Conservation (phyloP, 2,329 filamentous ascomycete genomes). For the Neofusicoccum ribis region DNA sequence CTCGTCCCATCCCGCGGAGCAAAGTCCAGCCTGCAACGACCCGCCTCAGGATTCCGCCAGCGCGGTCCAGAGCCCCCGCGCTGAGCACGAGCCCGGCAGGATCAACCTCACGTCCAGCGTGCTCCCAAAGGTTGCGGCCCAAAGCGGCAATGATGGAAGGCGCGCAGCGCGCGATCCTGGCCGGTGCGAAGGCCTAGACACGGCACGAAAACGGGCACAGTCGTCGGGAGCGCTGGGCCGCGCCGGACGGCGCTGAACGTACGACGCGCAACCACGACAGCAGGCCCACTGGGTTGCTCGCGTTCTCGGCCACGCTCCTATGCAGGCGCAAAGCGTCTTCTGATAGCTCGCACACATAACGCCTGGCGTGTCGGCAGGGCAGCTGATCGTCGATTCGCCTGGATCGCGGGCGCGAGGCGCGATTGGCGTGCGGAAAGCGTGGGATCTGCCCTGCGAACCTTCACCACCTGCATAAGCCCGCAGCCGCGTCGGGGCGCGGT, state of each 20-base stretch:
- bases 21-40: neutral
- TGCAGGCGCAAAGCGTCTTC: neutral
- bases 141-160: neutral
- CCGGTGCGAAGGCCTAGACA: neutral
- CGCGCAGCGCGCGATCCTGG: neutral
- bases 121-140: neutral
- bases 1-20: neutral
- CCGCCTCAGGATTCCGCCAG: neutral
- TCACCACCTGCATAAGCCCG: conserved; percentile 3
- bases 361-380: neutral
- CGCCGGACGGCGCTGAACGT: neutral
- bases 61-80: conserved; percentile 1
- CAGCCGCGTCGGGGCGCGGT: neutral
- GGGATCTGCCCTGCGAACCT: conserved; percentile 5
- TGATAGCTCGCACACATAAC: neutral
- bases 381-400: conserved; percentile 5
- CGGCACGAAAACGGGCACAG: neutral
- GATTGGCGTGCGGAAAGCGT: neutral
- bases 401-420: conserved; percentile 5
- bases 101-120: conserved; percentile 1
- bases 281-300: neutral
- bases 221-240: neutral
- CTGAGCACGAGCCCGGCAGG: conserved; percentile 3
- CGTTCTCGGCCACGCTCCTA: neutral
- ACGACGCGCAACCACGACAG: neutral